Percentiles rank a stretch among this genome's conserved stretches.
These are phyloP conservation scores for Harringtonia lauricola DNA, from an alignment of 2,329 filamentous ascomycete species.

Conservation along the genomic window DNA sequence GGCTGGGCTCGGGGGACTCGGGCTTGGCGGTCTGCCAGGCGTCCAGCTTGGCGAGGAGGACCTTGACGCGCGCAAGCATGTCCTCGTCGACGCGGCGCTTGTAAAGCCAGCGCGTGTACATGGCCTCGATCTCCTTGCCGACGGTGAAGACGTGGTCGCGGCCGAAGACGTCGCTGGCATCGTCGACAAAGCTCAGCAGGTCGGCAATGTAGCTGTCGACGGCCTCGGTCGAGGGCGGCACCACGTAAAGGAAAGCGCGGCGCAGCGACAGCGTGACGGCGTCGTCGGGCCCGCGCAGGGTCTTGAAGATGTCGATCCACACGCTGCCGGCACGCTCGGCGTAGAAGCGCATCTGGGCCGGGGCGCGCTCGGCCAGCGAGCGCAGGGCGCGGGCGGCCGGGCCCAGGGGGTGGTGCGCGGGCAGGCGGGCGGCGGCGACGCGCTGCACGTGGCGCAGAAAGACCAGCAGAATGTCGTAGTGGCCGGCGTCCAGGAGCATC, in stretches of 20 bases:
- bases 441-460: not conserved
- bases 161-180: not conserved
- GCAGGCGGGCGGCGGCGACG: not conserved
- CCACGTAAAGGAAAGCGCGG: not conserved
- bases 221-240: not conserved
- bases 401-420: not conserved
- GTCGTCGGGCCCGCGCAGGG: not conserved
- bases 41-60: not conserved
- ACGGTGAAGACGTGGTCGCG: not conserved
- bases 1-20: no score
- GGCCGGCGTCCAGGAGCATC: not conserved
- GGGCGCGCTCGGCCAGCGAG: not conserved
- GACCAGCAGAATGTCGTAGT: not conserved
- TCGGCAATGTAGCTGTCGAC: not conserved
- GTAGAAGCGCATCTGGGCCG: not conserved
- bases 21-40: not conserved
- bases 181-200: not conserved
- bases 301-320: not conserved
- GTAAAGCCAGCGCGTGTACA: conserved; percentile 1
- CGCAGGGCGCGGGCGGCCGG: not conserved
- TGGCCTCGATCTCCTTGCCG: not conserved
- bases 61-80: not conserved
- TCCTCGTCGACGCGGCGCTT: not conserved
- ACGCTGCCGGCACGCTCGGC: not conserved
- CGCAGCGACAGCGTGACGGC: not conserved